phyloP scores from a whole-genome alignment of 2,329 filamentous ascomycete genomes.

The Cordyceps farinosa region DNA sequence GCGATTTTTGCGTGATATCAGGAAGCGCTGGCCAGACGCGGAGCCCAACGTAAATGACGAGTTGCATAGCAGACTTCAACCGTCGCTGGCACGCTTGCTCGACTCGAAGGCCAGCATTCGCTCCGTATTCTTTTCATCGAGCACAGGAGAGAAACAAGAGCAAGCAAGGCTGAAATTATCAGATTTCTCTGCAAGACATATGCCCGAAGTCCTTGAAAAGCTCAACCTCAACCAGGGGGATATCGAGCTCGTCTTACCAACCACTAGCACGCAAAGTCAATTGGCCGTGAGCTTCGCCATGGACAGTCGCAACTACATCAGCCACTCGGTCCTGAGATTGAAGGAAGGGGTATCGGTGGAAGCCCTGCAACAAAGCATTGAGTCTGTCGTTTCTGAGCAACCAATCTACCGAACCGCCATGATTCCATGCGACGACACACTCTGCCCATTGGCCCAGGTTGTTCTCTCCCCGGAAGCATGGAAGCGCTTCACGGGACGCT shows the following conservation, averaged over 20 bases:
- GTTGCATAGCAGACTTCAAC: constrained; percentile 16
- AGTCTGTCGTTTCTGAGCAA: constrained; percentile 26
- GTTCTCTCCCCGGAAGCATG: constrained; percentile 24
- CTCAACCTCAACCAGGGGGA: constrained; percentile 12
- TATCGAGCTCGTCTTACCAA: constrained; percentile 30
- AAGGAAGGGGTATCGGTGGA: constrained; percentile 23
- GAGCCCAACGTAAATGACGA: no score
- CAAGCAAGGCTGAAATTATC: constrained; percentile 11
- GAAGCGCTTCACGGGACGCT: background rate
- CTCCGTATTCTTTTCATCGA: constrained; percentile 21
- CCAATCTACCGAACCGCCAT: constrained; percentile 33
- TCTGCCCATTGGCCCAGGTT: constrained; percentile 35
- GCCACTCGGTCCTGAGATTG: constrained; percentile 18
- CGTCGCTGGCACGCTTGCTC: constrained; percentile 27
- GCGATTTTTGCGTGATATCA: constrained; percentile 30
- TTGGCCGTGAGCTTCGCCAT: constrained; percentile 33
- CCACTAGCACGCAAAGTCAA: constrained; percentile 34
- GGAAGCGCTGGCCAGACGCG: constrained; percentile 22
- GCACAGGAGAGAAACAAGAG: background rate
- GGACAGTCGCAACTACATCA: constrained; percentile 21
- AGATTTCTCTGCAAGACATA: constrained; percentile 23
- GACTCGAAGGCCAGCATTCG: constrained; percentile 27
- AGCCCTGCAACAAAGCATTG: constrained; percentile 26
- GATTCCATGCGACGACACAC: constrained; percentile 30
- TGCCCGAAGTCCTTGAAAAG: constrained; percentile 22